phyloP scores from a whole-genome alignment of 2,329 filamentous ascomycete species.

The Didymella exigua region DNA sequence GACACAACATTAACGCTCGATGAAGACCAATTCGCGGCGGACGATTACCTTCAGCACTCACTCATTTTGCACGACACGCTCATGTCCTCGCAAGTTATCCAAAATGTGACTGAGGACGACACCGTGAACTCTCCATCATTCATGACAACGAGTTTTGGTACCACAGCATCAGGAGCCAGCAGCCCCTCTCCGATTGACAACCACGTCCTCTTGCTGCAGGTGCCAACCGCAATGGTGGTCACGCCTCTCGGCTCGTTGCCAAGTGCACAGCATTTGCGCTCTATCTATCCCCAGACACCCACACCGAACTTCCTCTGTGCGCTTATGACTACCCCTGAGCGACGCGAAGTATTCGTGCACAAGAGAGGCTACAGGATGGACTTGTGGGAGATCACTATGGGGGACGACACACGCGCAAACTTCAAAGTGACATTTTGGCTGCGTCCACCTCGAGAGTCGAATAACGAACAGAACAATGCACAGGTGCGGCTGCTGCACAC shows the following conservation, averaged over 20 bases:
- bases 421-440: slow-evolving; percentile 90
- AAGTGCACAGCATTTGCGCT: slow-evolving; percentile 65
- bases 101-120: slow-evolving; percentile 30
- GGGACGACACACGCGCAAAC: slow-evolving; percentile 81
- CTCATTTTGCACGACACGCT: slow-evolving; percentile 71
- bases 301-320: slow-evolving; percentile 83
- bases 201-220: slow-evolving; percentile 13
- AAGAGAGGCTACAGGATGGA: slow-evolving; percentile 62
- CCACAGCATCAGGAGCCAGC: slow-evolving; percentile 32
- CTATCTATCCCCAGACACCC: slow-evolving; percentile 78
- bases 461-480: slow-evolving; percentile 20
- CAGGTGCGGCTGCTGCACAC: slow-evolving; percentile 49
- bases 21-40: slow-evolving; percentile 21
- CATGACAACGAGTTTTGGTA: slow-evolving; percentile 46
- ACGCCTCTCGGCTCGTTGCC: slow-evolving; percentile 74
- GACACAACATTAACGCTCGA: slow-evolving; percentile 33
- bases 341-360: slow-evolving; percentile 70
- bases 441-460: slow-evolving; percentile 39
- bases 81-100: slow-evolving; percentile 62
- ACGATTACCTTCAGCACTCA: slow-evolving; percentile 75
- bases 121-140: slow-evolving; percentile 43
- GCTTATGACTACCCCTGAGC: slow-evolving; percentile 72
- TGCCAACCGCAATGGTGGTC: slow-evolving; percentile 50
- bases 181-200: slow-evolving; percentile 28
- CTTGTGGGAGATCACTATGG: slow-evolving; percentile 58